These are phyloP conservation scores for Calonectria henricotiae DNA, from an alignment of 2,329 filamentous ascomycete species.

Conservation along the genomic window DNA sequence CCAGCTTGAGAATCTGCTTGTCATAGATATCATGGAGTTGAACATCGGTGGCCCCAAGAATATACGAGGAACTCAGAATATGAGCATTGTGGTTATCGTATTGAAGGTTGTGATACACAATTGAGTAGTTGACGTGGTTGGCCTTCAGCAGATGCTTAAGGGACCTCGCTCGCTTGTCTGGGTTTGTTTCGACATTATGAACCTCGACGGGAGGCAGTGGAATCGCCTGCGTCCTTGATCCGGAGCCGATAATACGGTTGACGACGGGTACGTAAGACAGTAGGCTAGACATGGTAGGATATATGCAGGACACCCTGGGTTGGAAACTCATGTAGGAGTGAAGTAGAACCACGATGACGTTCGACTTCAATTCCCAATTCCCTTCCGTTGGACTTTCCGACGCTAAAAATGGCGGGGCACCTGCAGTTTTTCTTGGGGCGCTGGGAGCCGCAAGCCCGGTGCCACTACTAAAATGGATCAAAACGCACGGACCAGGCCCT, in stretches of 20 bases:
- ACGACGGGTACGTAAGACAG: constrained; percentile 56
- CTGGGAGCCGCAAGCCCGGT: constrained; percentile 2
- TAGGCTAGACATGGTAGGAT: constrained; percentile 55
- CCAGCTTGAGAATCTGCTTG: constrained; percentile 78
- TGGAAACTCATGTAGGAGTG: constrained; percentile 38
- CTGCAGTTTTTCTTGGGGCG: constrained; percentile 45
- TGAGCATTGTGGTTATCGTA: constrained; percentile 91
- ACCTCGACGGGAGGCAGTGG: constrained; percentile 79
- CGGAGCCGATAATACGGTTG: constrained; percentile 50
- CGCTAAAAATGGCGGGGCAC: constrained; percentile 52
- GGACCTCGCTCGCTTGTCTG: constrained; percentile 85
- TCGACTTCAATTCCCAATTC: constrained; percentile 39
- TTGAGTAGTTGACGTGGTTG: constrained; percentile 91
- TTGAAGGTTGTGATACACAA: constrained; percentile 82
- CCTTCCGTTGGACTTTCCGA: constrained; percentile 50
- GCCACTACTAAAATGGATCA: constrained; percentile 1
- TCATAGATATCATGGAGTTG: constrained; percentile 90
- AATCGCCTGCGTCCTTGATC: constrained; percentile 60
- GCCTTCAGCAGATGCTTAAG: constrained; percentile 92
- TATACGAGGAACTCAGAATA: constrained; percentile 87
- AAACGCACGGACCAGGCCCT: constrained; percentile 44
- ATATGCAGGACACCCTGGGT: constrained; percentile 21
- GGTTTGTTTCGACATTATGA: constrained; percentile 84
- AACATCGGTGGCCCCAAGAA: constrained; percentile 82
- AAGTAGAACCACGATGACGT: constrained; percentile 48